Conservation (phyloP, 192 early-diverging fungal species). For the Chytriomyces sp. region DNA sequence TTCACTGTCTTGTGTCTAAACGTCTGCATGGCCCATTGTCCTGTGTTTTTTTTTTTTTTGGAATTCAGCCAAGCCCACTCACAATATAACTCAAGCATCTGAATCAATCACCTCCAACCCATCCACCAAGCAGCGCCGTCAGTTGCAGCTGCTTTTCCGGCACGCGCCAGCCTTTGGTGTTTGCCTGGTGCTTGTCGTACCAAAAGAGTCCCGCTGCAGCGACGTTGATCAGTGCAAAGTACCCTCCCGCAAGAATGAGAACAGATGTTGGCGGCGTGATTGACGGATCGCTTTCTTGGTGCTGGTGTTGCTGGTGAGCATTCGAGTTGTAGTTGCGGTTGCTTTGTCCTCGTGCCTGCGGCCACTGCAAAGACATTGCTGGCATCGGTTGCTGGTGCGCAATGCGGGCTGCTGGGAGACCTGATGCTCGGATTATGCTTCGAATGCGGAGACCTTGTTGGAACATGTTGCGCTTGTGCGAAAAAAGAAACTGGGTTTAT, state of each 20-base stretch:
- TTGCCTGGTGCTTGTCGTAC: slow-evolving; percentile 63
- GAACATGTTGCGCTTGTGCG: too few species aligned
- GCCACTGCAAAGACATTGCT: too few species aligned
- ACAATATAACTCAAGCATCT: not conserved
- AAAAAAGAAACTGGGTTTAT: too few species aligned
- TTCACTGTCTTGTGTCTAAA: slow-evolving; percentile 64
- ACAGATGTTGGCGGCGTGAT: slow-evolving; percentile 30
- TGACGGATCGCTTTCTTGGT: not conserved
- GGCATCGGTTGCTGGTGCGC: too few species aligned
- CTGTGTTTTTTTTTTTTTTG: slow-evolving; percentile 5
- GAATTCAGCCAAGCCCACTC: not conserved
- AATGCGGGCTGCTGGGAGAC: too few species aligned
- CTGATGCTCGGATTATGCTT: too few species aligned
- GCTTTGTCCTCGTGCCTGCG: not conserved
- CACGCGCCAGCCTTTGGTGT: slow-evolving; percentile 56
- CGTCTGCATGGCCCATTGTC: slow-evolving; percentile 57
- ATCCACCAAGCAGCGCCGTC: slow-evolving; percentile 57
- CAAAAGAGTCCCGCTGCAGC: slow-evolving; percentile 51
- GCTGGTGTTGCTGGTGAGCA: not conserved
- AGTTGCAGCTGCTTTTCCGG: slow-evolving; percentile 57
- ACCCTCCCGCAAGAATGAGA: slow-evolving; percentile 37
- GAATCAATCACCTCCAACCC: slow-evolving; percentile 47
- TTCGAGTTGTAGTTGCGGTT: not conserved
- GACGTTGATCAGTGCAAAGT: slow-evolving; percentile 49
- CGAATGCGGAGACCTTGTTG: too few species aligned